Conservation (phyloP, 2,329 filamentous ascomycete species). For the Alternaria angustiovoidea region DNA sequence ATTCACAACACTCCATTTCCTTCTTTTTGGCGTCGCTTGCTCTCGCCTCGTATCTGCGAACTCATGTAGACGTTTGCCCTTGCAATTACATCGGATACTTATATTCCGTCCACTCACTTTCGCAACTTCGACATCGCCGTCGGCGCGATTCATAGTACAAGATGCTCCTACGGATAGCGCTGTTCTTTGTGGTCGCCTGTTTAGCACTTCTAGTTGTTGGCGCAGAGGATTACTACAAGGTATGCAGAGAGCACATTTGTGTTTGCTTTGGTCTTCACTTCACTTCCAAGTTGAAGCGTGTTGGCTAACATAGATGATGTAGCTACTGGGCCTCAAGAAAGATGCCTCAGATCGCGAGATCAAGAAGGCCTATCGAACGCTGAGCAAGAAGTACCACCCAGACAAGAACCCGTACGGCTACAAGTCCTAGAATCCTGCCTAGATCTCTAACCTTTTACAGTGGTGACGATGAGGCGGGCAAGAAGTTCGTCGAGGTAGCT, state of each 20-base stretch:
- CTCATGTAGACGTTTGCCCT: constrained; percentile 25
- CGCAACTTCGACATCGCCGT: constrained; percentile 16
- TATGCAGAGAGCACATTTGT: constrained; percentile 44
- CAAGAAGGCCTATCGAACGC: constrained; percentile 88
- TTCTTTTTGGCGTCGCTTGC: constrained; percentile 12
- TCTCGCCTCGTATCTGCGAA: constrained; percentile 7
- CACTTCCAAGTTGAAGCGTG: not conserved
- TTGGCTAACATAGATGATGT: constrained; percentile 39
- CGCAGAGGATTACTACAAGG: constrained; percentile 81
- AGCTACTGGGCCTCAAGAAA: constrained; percentile 83
- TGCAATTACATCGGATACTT: constrained; percentile 18
- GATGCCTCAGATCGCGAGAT: constrained; percentile 85
- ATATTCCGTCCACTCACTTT: constrained; percentile 31
- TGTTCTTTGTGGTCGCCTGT: constrained; percentile 54
- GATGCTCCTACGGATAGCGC: constrained; percentile 55
- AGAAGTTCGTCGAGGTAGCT: constrained; percentile 92
- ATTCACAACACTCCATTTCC: not conserved
- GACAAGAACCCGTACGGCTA: constrained; percentile 91
- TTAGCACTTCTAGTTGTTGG: constrained; percentile 56
- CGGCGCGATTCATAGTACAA: constrained; percentile 32
- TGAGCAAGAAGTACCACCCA: constrained; percentile 96
- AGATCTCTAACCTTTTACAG: constrained; percentile 54
- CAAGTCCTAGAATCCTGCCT: constrained; percentile 2
- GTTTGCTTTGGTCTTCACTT: not conserved
- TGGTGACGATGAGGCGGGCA: constrained; percentile 78